Conservation (phyloP, 306 rosid species). For the Prunus campanulata region DNA sequence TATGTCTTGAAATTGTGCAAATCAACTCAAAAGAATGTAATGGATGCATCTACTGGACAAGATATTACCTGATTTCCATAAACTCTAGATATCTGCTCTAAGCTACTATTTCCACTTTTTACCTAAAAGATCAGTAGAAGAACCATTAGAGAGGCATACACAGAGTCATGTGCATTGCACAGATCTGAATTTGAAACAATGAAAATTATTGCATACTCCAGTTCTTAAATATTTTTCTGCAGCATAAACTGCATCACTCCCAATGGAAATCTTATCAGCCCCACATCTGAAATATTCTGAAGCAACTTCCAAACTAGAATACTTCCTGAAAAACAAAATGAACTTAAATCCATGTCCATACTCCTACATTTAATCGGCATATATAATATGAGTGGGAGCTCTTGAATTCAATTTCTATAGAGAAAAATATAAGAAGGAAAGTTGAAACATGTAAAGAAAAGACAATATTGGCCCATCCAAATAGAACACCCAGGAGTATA, state of each 20-base stretch:
- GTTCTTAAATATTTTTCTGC: constrained; percentile 87
- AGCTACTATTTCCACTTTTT: constrained; percentile 84
- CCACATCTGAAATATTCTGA: constrained; percentile 98
- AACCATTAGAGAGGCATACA: constrained; percentile 30
- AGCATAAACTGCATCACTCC: constrained; percentile 97
- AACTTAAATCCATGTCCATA: background rate
- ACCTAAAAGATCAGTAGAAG: constrained; percentile 43
- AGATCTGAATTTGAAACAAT: constrained; percentile 5
- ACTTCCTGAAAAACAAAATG: constrained; percentile 50
- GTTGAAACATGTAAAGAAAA: constrained; percentile 8
- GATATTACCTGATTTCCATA: constrained; percentile 89
- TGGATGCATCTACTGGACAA: background rate
- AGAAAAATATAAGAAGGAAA: background rate
- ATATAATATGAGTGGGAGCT: constrained; percentile 1
- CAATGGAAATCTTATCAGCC: constrained; percentile 96
- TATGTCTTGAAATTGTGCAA: background rate
- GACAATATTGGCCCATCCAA: constrained; percentile 8
- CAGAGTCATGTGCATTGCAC: constrained; percentile 8
- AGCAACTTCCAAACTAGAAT: constrained; percentile 97
- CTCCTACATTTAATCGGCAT: background rate
- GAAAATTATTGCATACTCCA: constrained; percentile 56
- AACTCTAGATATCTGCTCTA: constrained; percentile 91
- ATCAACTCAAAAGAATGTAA: background rate
- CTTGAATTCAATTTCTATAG: background rate
- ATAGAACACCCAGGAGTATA: constrained; percentile 26